Percentiles rank a stretch among this genome's conserved stretches.
Evolutionary conservation across 2,329 filamentous ascomycete genomes (phyloP).

Genomic region (Pseudocercospora cruenta): DNA sequence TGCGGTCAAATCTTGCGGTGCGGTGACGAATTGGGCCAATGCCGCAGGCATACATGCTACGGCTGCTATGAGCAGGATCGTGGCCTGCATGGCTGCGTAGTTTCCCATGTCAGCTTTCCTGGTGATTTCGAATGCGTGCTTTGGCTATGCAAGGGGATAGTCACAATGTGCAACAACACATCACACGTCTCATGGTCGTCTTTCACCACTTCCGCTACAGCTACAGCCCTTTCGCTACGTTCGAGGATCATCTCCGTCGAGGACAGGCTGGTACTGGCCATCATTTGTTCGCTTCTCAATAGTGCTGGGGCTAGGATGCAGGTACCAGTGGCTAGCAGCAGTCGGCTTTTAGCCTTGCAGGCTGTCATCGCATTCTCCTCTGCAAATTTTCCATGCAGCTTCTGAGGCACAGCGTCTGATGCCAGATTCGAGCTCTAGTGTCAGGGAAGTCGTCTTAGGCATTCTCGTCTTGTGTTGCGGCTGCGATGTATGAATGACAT

Average conservation of each 20-base stretch:
- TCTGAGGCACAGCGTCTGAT: background rate
- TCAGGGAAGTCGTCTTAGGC: background rate
- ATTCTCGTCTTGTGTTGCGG: background rate
- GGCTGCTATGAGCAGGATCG: background rate
- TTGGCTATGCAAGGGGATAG: background rate
- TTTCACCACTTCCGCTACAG: background rate
- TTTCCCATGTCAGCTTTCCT: background rate
- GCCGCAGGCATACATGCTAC: background rate
- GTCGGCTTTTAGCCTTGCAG: background rate
- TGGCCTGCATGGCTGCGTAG: background rate
- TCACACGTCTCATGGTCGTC: background rate
- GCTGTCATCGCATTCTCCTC: background rate
- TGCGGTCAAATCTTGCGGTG: constrained; percentile 49
- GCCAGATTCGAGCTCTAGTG: background rate
- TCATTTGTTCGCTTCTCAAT: constrained; percentile 16
- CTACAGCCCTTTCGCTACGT: background rate
- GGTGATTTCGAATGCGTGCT: background rate
- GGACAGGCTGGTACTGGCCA: constrained; percentile 10
- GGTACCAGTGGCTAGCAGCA: constrained; percentile 6
- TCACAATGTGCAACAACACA: constrained; percentile 3
- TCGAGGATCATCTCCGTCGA: constrained; percentile 15
- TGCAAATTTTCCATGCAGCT: background rate
- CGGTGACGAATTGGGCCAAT: constrained; percentile 47
- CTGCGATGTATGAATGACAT: background rate
- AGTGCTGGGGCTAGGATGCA: constrained; percentile 12